Percentiles rank a stretch among this genome's conserved stretches.
Evolutionary conservation across 2,329 filamentous ascomycete species (phyloP).

Genomic region (Thelonectria rubi): DNA sequence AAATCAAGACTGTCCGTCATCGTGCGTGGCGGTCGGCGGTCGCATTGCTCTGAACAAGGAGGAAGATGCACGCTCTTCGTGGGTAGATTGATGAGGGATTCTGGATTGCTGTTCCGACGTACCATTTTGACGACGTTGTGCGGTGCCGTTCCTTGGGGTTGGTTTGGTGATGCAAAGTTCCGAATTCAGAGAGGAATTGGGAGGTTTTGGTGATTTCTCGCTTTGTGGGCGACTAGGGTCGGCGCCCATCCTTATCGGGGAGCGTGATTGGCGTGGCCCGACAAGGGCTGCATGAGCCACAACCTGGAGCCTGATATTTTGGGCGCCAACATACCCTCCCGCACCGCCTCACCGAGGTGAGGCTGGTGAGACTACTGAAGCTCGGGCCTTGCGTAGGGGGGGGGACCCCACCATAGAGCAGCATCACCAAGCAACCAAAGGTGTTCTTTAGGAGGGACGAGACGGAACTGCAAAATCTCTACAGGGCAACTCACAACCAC

Average conservation of each 20-base stretch:
- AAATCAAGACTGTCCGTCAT: conserved; percentile 43
- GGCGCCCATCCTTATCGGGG: conserved; percentile 47
- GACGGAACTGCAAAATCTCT: conserved; percentile 29
- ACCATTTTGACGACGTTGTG: conserved; percentile 61
- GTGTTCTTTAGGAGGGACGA: conserved; percentile 43
- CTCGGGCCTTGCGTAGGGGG: conserved; percentile 39
- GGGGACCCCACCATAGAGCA: conserved; percentile 42
- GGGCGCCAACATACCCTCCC: conserved; percentile 32
- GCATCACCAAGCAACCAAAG: conserved; percentile 46
- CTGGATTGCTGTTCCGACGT: conserved; percentile 43
- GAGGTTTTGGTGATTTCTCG: conserved; percentile 55
- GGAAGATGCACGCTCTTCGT: conserved; percentile 11
- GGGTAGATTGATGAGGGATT: conserved; percentile 25
- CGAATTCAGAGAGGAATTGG: conserved; percentile 50
- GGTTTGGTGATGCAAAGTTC: conserved; percentile 55
- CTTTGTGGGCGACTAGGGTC: conserved; percentile 57
- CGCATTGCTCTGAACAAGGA: conserved; percentile 31
- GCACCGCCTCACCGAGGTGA: conserved; percentile 36
- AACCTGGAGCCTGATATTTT: conserved; percentile 35
- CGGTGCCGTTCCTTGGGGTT: conserved; percentile 53
- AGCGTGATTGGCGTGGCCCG: conserved; percentile 43
- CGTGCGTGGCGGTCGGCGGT: conserved; percentile 42
- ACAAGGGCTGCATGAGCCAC: conserved; percentile 37
- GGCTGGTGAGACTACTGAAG: conserved; percentile 29
- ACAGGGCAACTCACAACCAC: conserved; percentile 30